phyloP scores from a whole-genome alignment of 305 asterid genomes.

The Fraxinus paxiana region DNA sequence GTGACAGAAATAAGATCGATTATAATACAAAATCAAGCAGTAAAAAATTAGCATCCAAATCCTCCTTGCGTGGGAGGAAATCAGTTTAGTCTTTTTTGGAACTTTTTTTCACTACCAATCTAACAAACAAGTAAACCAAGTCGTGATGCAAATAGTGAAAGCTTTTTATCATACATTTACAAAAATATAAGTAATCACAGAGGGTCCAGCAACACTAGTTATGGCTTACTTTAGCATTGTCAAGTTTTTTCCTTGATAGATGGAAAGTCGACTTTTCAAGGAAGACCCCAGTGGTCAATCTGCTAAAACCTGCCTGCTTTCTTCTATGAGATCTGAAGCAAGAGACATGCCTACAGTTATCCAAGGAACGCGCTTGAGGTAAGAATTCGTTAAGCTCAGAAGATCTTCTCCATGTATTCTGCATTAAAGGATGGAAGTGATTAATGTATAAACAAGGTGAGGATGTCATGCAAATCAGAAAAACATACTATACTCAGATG shows the following conservation, averaged over 20 bases:
- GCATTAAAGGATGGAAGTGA: constrained; percentile 27
- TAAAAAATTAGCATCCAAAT: neutral
- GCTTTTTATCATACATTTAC: constrained; percentile 15
- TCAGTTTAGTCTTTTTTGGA: neutral
- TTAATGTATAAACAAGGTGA: constrained; percentile 15
- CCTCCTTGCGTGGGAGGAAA: neutral
- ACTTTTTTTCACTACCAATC: neutral
- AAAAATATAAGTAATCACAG: constrained; percentile 2
- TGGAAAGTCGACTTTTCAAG: constrained; percentile 62
- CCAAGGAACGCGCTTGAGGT: constrained; percentile 29
- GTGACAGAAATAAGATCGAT: constrained; percentile 11
- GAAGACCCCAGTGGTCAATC: constrained; percentile 56
- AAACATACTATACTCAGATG: neutral
- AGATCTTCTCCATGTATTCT: constrained; percentile 57
- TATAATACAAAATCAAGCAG: constrained; percentile 15
- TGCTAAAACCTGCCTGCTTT: constrained; percentile 38
- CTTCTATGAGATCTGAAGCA: constrained; percentile 62
- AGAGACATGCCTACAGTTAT: constrained; percentile 38
- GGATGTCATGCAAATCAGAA: neutral
- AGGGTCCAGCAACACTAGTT: constrained; percentile 2
- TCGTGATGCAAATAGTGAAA: constrained; percentile 1
- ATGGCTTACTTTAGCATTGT: constrained; percentile 45
- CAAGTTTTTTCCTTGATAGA: constrained; percentile 33
- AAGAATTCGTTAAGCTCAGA: constrained; percentile 35
- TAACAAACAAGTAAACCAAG: constrained; percentile 8